Evolutionary conservation across 2,329 filamentous ascomycete genomes (phyloP).

Genomic region (Endothia cerciana): DNA sequence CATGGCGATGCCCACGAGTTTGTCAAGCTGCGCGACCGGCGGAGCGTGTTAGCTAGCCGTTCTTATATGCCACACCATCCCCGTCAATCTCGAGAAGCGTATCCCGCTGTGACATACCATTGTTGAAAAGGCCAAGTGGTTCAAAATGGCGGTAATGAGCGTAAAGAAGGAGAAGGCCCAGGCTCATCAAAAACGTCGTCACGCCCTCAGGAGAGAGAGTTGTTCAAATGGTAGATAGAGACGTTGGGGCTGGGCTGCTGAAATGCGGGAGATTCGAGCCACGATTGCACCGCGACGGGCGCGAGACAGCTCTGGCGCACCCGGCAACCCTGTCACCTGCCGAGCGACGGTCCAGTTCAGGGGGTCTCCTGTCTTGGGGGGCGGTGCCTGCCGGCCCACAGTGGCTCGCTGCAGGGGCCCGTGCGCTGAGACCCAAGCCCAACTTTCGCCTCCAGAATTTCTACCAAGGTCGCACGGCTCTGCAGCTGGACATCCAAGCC

Average conservation of each 20-base stretch:
- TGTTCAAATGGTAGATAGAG: not conserved
- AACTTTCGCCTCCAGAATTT: slow-evolving; percentile 19
- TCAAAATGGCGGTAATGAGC: slow-evolving; percentile 21
- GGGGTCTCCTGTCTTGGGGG: not conserved
- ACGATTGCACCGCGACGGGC: slow-evolving; percentile 25
- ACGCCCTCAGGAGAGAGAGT: slow-evolving; percentile 7
- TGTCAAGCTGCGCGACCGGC: slow-evolving; percentile 73
- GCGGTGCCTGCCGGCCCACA: not conserved
- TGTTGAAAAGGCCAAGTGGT: slow-evolving; percentile 32
- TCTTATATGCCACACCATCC: not conserved
- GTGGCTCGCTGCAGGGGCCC: slow-evolving; percentile 6
- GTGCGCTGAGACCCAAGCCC: not conserved
- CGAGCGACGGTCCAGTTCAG: slow-evolving; percentile 9
- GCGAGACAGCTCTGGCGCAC: slow-evolving; percentile 11
- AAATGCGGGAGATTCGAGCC: slow-evolving; percentile 22
- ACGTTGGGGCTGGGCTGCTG: not conserved
- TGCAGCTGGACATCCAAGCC: not conserved
- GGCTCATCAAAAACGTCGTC: not conserved
- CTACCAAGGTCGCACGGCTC: not conserved
- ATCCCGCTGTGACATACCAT: slow-evolving; percentile 34
- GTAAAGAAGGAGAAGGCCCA: slow-evolving; percentile 17
- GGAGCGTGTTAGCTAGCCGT: slow-evolving; percentile 18
- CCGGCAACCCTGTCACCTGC: slow-evolving; percentile 10
- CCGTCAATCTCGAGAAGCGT: not conserved
- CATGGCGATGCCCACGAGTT: slow-evolving; percentile 72